Conservation (phyloP, 352 stramenopile species). For the Pythium biforme region DNA sequence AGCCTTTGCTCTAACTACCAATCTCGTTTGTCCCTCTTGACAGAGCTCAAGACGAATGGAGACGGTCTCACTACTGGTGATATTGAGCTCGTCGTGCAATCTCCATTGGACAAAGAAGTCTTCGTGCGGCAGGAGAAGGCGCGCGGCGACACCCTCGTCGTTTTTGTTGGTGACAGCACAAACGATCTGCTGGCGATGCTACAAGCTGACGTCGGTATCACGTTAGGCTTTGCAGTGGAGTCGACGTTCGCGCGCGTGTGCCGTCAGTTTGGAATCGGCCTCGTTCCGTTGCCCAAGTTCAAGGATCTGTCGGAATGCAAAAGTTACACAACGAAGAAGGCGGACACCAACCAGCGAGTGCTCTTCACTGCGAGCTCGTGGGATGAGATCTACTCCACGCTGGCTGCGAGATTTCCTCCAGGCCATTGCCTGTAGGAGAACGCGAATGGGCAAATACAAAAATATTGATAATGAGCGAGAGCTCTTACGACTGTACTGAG, state of each 20-base stretch:
- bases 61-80: constrained; percentile 46
- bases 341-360: constrained; percentile 11
- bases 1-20: not conserved
- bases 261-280: constrained; percentile 33
- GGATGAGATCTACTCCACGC: constrained; percentile 24
- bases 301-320: not conserved
- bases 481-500: not conserved
- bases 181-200: constrained; percentile 68
- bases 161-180: constrained; percentile 71
- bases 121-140: constrained; percentile 28
- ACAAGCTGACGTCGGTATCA: constrained; percentile 61
- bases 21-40: not conserved
- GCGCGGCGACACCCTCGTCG: not conserved
- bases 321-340: not conserved
- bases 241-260: constrained; percentile 31
- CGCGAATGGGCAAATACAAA: not conserved
- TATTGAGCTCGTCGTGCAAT: constrained; percentile 54
- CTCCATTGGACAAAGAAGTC: constrained; percentile 50
- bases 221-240: constrained; percentile 23
- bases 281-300: constrained; percentile 29
- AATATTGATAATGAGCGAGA: constrained; percentile 14
- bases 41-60: constrained; percentile 50
- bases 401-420: not conserved
- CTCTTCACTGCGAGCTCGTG: constrained; percentile 33
- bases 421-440: not conserved